These are phyloP conservation scores for Alternaria brassicicola DNA, from an alignment of 2,329 filamentous ascomycete genomes.

Conservation along the genomic window DNA sequence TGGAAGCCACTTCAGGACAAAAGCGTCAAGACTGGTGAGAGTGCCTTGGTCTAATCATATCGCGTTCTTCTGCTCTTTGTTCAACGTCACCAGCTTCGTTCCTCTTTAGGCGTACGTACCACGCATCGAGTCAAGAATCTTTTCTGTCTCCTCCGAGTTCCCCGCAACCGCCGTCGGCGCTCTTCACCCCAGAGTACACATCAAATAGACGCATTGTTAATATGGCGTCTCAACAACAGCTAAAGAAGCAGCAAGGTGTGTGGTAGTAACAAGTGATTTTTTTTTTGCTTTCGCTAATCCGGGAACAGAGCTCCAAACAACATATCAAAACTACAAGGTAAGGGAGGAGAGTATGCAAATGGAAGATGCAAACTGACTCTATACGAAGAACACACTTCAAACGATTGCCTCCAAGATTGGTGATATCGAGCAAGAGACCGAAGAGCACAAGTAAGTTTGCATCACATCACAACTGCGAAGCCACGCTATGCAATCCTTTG, in stretches of 20 bases:
- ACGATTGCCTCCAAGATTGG: slow-evolving; percentile 95
- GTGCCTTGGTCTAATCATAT: not conserved
- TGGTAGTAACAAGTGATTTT: not conserved
- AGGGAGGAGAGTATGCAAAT: not conserved
- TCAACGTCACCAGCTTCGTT: slow-evolving; percentile 15
- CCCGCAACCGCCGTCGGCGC: slow-evolving; percentile 20
- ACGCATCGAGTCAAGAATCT: slow-evolving; percentile 1
- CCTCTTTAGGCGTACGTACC: not conserved
- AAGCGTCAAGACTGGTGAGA: not conserved
- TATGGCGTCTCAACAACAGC: slow-evolving; percentile 60
- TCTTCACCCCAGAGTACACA: not conserved
- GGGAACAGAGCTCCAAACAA: slow-evolving; percentile 73
- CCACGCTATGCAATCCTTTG: not conserved
- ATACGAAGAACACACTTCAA: slow-evolving; percentile 68
- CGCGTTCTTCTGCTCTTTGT: slow-evolving; percentile 11
- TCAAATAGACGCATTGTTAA: slow-evolving; percentile 18
- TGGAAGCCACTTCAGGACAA: slow-evolving; percentile 2
- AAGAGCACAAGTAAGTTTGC: slow-evolving; percentile 89
- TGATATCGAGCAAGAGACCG: slow-evolving; percentile 94
- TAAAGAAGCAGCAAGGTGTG: slow-evolving; percentile 77
- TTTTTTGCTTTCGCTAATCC: slow-evolving; percentile 10
- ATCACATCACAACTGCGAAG: not conserved
- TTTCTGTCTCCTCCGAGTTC: slow-evolving; percentile 27
- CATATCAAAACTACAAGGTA: slow-evolving; percentile 75
- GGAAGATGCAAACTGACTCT: not conserved